These are phyloP conservation scores for Boletus mariae DNA, from an alignment of 1,284 basidiomycete species.

Conservation along the genomic window DNA sequence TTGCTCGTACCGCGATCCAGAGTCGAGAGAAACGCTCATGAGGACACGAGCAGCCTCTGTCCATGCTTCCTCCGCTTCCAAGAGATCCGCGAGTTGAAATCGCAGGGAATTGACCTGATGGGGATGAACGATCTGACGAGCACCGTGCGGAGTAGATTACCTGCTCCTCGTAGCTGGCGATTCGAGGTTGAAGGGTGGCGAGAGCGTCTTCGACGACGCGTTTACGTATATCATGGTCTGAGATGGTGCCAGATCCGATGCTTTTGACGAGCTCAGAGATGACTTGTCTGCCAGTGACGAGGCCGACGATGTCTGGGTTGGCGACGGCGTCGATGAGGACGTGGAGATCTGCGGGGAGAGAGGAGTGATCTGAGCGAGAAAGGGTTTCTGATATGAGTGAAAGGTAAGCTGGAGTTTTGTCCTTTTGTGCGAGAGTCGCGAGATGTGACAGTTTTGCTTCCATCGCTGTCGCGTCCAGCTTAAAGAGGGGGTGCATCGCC, in stretches of 20 bases:
- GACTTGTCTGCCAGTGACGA: constrained; percentile 83
- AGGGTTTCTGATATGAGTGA: constrained; percentile 56
- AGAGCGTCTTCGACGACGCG: constrained; percentile 72
- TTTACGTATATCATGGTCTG: constrained; percentile 57
- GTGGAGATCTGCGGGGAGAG: constrained; percentile 55
- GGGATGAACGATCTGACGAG: constrained; percentile 2
- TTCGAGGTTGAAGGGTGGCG: constrained; percentile 66
- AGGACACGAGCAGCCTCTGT: constrained; percentile 86
- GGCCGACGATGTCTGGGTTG: constrained; percentile 73
- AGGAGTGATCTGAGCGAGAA: constrained; percentile 43
- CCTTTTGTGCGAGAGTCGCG: constrained; percentile 70
- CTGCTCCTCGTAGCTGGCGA: constrained; percentile 93
- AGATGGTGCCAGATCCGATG: constrained; percentile 53
- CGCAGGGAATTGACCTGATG: constrained; percentile 76
- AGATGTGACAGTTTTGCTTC: constrained; percentile 62
- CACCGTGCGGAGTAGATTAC: constrained; percentile 38
- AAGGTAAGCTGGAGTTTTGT: constrained; percentile 76
- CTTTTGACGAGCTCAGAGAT: constrained; percentile 75
- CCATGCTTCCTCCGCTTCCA: constrained; percentile 93
- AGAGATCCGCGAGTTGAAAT: constrained; percentile 82
- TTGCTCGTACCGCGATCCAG: constrained; percentile 71
- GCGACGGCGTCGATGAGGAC: constrained; percentile 71
- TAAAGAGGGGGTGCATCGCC: background rate
- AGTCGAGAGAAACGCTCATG: constrained; percentile 88
- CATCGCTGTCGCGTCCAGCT: constrained; percentile 39